These are phyloP conservation scores for Sherardia arvensis DNA, from an alignment of 257 asterid species.

Conservation along the genomic window DNA sequence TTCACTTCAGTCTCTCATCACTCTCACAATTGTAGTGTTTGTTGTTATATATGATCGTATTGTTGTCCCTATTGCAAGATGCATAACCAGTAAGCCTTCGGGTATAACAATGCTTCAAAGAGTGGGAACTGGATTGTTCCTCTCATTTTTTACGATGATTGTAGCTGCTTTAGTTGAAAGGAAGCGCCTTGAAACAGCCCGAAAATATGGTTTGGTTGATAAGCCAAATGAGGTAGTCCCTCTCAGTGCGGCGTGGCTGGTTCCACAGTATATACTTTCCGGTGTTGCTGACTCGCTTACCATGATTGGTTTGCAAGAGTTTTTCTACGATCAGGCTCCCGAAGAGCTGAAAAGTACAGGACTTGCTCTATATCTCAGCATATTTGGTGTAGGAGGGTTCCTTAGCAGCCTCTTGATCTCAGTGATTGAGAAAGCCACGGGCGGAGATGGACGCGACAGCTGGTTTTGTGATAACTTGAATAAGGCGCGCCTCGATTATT, in stretches of 20 bases:
- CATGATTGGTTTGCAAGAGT: slow-evolving; percentile 24
- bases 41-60: slow-evolving; percentile 15
- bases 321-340: slow-evolving; percentile 29
- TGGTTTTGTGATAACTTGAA: slow-evolving; percentile 18
- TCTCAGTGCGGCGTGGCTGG: slow-evolving; percentile 21
- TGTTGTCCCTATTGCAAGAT: slow-evolving; percentile 16
- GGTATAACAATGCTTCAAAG: slow-evolving; percentile 25
- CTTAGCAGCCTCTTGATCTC: slow-evolving; percentile 23
- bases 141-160: slow-evolving; percentile 14
- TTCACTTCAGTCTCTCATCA: slow-evolving; percentile 7
- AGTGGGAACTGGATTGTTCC: slow-evolving; percentile 16
- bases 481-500: slow-evolving; percentile 16
- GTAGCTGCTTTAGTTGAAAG: slow-evolving; percentile 19
- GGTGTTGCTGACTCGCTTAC: slow-evolving; percentile 15
- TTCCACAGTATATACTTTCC: slow-evolving; percentile 20
- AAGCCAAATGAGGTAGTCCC: slow-evolving; percentile 16
- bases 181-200: slow-evolving; percentile 22
- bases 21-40: slow-evolving; percentile 2
- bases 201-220: slow-evolving; percentile 15
- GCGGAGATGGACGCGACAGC: slow-evolving; percentile 5
- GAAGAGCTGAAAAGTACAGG: slow-evolving; percentile 19
- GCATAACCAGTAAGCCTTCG: slow-evolving; percentile 14
- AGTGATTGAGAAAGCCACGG: slow-evolving; percentile 8
- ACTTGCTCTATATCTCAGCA: slow-evolving; percentile 21
- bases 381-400: slow-evolving; percentile 18